Percentiles rank a stretch among this genome's conserved stretches.
These are phyloP conservation scores for Triangularia verruculosa DNA, from an alignment of 2,329 filamentous ascomycete genomes.

Conservation along the genomic window DNA sequence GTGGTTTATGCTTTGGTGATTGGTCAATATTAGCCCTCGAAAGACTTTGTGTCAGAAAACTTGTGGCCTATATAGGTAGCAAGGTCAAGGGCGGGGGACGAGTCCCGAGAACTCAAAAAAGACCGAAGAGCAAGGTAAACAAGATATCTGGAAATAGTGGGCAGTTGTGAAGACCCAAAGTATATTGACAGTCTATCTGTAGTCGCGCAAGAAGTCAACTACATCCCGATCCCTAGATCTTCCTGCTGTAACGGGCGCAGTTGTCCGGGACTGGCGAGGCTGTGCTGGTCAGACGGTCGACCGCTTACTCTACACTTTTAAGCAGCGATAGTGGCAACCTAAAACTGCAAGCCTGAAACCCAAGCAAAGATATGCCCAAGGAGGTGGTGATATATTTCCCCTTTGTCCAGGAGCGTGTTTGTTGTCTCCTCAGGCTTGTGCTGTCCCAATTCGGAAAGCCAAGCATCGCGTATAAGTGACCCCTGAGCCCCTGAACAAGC, in stretches of 20 bases:
- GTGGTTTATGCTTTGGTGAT: too few relatives aligned
- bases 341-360: neutral
- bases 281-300: neutral
- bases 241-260: neutral
- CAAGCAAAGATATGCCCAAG: neutral
- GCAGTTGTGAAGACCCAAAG: too few relatives aligned
- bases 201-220: too few relatives aligned
- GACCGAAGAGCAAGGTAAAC: too few relatives aligned
- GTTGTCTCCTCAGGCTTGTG: neutral
- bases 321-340: neutral
- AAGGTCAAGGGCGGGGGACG: too few relatives aligned
- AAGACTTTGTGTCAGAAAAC: too few relatives aligned
- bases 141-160: too few relatives aligned
- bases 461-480: neutral
- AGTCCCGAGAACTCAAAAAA: too few relatives aligned
- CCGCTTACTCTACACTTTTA: neutral
- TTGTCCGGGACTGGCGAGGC: neutral
- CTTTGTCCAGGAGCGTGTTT: neutral
- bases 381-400: neutral
- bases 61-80: too few relatives aligned
- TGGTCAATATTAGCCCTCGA: too few relatives aligned
- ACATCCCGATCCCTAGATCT: neutral
- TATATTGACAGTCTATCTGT: too few relatives aligned
- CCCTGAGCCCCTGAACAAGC: neutral
- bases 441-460: neutral